Percentiles rank a stretch among this genome's conserved stretches.
phyloP scores from a whole-genome alignment of 116 monocot species.

The Phalaenopsis hybrid region DNA sequence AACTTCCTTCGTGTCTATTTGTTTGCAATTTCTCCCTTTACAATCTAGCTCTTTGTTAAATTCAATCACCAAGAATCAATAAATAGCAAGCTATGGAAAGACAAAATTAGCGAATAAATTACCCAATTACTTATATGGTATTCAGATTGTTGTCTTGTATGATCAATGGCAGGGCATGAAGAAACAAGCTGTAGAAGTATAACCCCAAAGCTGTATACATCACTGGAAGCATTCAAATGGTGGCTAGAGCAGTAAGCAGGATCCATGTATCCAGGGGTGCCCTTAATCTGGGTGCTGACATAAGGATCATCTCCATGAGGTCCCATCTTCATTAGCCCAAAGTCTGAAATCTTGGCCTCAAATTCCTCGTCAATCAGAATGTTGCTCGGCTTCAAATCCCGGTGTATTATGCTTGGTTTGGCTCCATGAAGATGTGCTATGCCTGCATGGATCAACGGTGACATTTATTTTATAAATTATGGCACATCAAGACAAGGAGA shows the following conservation, averaged over 20 bases:
- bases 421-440: slow-evolving; percentile 44
- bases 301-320: slow-evolving; percentile 12
- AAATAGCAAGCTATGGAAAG: too few species aligned
- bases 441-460: slow-evolving; percentile 9
- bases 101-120: neutral
- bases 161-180: slow-evolving; percentile 22
- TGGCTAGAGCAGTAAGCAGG: slow-evolving; percentile 35
- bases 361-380: slow-evolving; percentile 17
- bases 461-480: too few species aligned
- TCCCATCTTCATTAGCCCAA: slow-evolving; percentile 18
- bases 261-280: slow-evolving; percentile 35
- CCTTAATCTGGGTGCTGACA: slow-evolving; percentile 25
- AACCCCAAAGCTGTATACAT: slow-evolving; percentile 42
- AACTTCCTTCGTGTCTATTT: too few species aligned
- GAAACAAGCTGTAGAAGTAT: slow-evolving; percentile 39
- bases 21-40: too few species aligned
- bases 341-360: slow-evolving; percentile 29
- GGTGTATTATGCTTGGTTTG: slow-evolving; percentile 32
- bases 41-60: too few species aligned
- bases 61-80: too few species aligned
- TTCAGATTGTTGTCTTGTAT: slow-evolving; percentile 2
- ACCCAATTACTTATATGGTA: slow-evolving; percentile 36
- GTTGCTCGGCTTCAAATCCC: slow-evolving; percentile 33
- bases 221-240: slow-evolving; percentile 26
- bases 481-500: too few species aligned